Evolutionary conservation across 2,329 filamentous ascomycete species (phyloP).

Genomic region (Monilinia aucupariae): DNA sequence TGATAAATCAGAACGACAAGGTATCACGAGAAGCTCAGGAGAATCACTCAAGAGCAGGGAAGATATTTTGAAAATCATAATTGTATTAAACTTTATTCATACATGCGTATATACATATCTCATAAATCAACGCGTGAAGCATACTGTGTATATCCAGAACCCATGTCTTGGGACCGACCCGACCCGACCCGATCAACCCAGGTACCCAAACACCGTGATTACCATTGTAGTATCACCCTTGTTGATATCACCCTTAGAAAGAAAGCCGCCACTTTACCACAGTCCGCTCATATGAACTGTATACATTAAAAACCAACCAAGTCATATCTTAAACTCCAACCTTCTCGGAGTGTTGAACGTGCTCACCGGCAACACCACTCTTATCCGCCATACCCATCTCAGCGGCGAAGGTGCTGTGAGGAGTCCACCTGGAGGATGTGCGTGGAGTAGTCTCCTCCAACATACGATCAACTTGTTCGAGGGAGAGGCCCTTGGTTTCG

Average conservation of each 20-base stretch:
- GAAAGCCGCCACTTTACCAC: neutral
- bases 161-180: neutral
- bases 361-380: neutral
- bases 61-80: too few species aligned
- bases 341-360: slow-evolving; percentile 2
- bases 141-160: neutral
- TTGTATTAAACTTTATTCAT: neutral
- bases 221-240: neutral
- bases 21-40: too few species aligned
- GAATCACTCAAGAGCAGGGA: too few species aligned
- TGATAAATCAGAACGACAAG: too few species aligned
- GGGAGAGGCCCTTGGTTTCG: slow-evolving; percentile 68
- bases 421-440: slow-evolving; percentile 31
- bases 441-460: slow-evolving; percentile 45
- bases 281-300: neutral
- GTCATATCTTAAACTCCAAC: neutral
- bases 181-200: neutral
- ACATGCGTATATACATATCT: neutral
- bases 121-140: neutral
- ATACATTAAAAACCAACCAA: neutral
- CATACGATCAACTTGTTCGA: slow-evolving; percentile 68
- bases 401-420: slow-evolving; percentile 29
- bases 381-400: slow-evolving; percentile 23
- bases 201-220: slow-evolving; percentile 4
- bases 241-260: neutral